Evolutionary conservation across 106 monocot genomes (phyloP), one percentile per base, ranked within the genome.

Genomic region (Dendrobium nobile): DNA sequence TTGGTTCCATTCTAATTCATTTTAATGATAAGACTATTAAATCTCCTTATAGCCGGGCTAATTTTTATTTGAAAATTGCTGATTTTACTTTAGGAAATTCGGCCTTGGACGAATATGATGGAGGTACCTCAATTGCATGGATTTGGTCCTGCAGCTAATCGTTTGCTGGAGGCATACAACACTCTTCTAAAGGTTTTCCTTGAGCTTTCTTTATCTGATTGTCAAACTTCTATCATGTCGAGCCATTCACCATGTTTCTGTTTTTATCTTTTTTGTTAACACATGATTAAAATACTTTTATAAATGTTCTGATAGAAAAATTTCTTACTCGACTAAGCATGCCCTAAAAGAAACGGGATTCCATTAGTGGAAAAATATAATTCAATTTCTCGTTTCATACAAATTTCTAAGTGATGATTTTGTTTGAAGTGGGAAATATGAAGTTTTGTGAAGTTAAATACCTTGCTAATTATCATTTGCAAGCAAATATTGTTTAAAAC

Each of bases 21-120:
- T 28, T 37, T 37, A 70, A 37, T 70, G 28, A 33, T 70, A 70
- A 20, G 13, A 28, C 11, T 16, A 70, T 33, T 37, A 33, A 37
- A 13, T 70, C 33, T 70, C 16, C 15, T 33, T 70, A 15, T 22
- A 61, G 19, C 22, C 22, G 4, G 67, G 26, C 27, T 67, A 67
- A 67, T 26, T 24, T 67, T 67, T 27, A 67, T 31, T 16, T 45
- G 26, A 16, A 59, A 45, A 3, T 47, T 7, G 13, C 44, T 75
- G 27, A 13, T 77, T 48, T 10, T 37, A 64, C 44, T 85, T 17
- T 73, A 98, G 98, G 98, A 98, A 78, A 98, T 98, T 77, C 94
- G 92, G 4, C 98, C 98, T 78, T 98, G 98, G 98, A 98, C 98
- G 10, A 89, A 98, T 54, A 98, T 98, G 92, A 98, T 98, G 98